Evolutionary conservation across 163 green algal species (phyloP), one percentile per base, ranked within the genome.

Genomic region (Scenedesmus sp.): DNA sequence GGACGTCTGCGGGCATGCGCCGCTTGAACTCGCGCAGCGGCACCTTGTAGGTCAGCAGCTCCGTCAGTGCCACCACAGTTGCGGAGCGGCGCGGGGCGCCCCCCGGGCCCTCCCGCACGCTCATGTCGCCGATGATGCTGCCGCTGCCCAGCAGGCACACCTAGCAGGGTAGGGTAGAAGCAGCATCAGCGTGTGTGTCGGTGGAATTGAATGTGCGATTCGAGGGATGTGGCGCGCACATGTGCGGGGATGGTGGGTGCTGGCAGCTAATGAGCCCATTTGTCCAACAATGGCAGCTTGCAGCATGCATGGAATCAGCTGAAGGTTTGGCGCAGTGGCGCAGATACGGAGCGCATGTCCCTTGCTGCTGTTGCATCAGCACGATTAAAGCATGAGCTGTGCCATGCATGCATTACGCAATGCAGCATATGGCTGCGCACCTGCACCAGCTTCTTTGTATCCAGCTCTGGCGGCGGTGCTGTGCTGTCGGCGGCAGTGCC

Each of bases 81-180:
- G 88, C 88, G 7, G 74, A 81, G 77, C 88, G 77, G 10, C 52
- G 64, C 23, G 88, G 74, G 5, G 86, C 15, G 15, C 70, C 86
- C 20, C 16, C 46, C 18, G 34, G 0, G 13, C 77, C 57, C 4
- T 52, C 64, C 10, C 9, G 52, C 52, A 92, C 59, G 20, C 60
- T 84, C 88, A 92, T 92, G 88, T 92, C 88, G 56, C 88, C 88
- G 60, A 92, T 92, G 81, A 92, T 92, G 88, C 46, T 76, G 64
- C 88, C 88, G n/a, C 46, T 55, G 62, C 88, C 88, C 23, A 92
- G 81, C 59, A 92, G 81, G 64, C 81, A 87, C 62, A 92, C 88
- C 88, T 91, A 18, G 56, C n/a, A 15, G 10, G n/a, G 62, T 13
- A 76, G 55, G 4, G 46, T 7, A 67, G n/a, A 23, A 12, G 1